Percentiles rank a stretch among this genome's conserved stretches.
These are phyloP conservation scores for Verticillium nubilum DNA, from an alignment of 2,329 filamentous ascomycete species.

Conservation along the genomic window DNA sequence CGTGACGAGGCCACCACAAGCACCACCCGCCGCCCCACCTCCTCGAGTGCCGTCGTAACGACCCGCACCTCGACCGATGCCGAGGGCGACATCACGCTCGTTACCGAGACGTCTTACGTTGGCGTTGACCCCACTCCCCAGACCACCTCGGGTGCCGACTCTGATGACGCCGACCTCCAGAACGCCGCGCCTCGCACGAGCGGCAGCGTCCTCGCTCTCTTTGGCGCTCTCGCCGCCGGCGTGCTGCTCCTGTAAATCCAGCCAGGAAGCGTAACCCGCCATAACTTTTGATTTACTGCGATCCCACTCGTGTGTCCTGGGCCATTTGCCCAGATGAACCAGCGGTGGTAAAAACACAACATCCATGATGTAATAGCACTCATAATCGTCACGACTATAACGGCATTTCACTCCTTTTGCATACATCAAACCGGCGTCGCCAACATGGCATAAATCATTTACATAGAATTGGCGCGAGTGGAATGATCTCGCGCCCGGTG, in stretches of 20 bases:
- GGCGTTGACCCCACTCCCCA: conserved; percentile 31
- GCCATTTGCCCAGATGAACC: not conserved
- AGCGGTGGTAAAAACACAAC: not conserved
- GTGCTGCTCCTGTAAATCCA: conserved; percentile 1
- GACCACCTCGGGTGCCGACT: conserved; percentile 15
- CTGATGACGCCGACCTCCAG: conserved; percentile 27
- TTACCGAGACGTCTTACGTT: conserved; percentile 46
- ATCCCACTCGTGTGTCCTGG: not conserved
- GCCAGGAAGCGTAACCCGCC: not conserved
- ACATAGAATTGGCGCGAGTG: not conserved
- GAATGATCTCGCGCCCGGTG: not conserved
- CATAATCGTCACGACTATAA: not conserved
- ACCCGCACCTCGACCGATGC: conserved; percentile 40
- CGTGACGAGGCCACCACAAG: conserved; percentile 9
- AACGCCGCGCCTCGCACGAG: conserved; percentile 23
- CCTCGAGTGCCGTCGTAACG: conserved; percentile 28
- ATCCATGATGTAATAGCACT: not conserved
- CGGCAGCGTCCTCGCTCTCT: conserved; percentile 8
- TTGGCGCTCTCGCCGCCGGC: conserved; percentile 20
- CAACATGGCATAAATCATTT: not conserved
- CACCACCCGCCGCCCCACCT: conserved; percentile 22
- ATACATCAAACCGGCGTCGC: not conserved
- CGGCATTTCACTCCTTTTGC: not conserved
- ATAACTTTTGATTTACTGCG: not conserved
- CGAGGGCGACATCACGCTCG: conserved; percentile 36